A percentile compares a stretch with the other conserved stretches of the same genome.
These are phyloP conservation scores for Neurospora sp. DNA, from an alignment of 495 filamentous ascomycete genomes.

Conservation along the genomic window DNA sequence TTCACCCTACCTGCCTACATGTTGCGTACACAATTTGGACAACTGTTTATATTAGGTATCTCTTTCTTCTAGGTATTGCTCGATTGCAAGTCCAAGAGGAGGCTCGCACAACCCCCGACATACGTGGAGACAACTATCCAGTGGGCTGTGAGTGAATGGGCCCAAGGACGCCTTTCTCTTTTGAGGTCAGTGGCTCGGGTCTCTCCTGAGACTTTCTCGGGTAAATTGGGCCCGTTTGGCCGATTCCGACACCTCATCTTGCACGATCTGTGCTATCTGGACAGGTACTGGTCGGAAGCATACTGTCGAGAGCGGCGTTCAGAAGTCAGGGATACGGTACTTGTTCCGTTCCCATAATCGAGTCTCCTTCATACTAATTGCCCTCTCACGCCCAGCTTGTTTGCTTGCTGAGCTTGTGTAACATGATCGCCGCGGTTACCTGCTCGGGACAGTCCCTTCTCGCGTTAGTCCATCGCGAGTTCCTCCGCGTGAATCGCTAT, in stretches of 20 bases:
- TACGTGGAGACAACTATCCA: background rate
- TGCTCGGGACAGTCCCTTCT: background rate
- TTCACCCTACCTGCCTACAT: background rate
- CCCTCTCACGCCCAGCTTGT: background rate
- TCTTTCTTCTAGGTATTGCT: background rate
- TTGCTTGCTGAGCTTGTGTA: background rate
- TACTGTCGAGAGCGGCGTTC: background rate
- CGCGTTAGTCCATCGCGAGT: background rate
- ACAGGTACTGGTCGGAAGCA: background rate
- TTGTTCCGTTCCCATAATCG: background rate
- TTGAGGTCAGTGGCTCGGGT: background rate
- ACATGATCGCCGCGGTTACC: background rate
- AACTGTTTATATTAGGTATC: background rate
- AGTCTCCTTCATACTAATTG: background rate
- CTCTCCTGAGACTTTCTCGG: background rate
- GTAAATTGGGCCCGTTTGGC: background rate
- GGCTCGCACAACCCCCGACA: background rate
- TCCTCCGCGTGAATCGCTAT: background rate
- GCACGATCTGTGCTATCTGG: background rate
- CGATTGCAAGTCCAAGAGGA: background rate
- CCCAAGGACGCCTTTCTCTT: background rate
- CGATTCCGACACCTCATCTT: background rate
- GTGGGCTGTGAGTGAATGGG: background rate
- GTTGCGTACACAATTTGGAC: background rate
- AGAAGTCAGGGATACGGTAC: background rate